Conservation (phyloP, 805 yeast genomes). For the Wickerhamiella dianesei region DNA sequence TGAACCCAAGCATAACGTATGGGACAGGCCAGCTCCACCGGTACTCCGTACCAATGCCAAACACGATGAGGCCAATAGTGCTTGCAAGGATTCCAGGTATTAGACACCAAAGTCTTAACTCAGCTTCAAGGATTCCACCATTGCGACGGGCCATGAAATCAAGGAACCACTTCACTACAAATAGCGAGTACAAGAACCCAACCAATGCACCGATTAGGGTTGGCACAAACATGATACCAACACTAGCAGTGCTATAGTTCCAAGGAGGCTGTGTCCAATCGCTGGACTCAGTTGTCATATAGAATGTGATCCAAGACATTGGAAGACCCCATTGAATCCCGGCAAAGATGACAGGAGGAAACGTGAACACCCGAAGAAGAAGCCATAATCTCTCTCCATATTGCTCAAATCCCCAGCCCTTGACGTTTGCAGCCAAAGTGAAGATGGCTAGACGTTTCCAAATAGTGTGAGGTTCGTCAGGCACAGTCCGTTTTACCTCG, state of each 20-base stretch:
- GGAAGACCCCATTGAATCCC: constrained; percentile 65
- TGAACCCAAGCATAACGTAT: constrained; percentile 38
- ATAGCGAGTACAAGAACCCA: constrained; percentile 35
- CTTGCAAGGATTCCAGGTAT: constrained; percentile 33
- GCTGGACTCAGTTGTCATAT: constrained; percentile 58
- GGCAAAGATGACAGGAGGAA: constrained; percentile 41
- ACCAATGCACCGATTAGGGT: constrained; percentile 40
- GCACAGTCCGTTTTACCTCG: constrained; percentile 4
- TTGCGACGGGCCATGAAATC: constrained; percentile 34
- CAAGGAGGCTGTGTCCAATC: constrained; percentile 52
- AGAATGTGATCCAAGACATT: constrained; percentile 58
- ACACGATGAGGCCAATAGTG: constrained; percentile 39
- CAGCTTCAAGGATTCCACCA: constrained; percentile 39
- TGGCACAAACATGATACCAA: constrained; percentile 62
- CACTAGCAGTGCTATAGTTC: constrained; percentile 47
- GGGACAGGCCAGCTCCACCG: constrained; percentile 41
- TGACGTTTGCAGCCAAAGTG: constrained; percentile 36
- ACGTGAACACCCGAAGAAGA: constrained; percentile 23
- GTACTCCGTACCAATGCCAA: constrained; percentile 50
- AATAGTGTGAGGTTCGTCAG: constrained; percentile 26
- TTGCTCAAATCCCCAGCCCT: constrained; percentile 51
- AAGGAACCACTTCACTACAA: constrained; percentile 36
- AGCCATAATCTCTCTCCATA: constrained; percentile 40
- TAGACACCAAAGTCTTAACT: constrained; percentile 42
- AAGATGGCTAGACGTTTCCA: constrained; percentile 29